phyloP scores from a whole-genome alignment of 345 rosid species.

The Eucalyptus curtisii region DNA sequence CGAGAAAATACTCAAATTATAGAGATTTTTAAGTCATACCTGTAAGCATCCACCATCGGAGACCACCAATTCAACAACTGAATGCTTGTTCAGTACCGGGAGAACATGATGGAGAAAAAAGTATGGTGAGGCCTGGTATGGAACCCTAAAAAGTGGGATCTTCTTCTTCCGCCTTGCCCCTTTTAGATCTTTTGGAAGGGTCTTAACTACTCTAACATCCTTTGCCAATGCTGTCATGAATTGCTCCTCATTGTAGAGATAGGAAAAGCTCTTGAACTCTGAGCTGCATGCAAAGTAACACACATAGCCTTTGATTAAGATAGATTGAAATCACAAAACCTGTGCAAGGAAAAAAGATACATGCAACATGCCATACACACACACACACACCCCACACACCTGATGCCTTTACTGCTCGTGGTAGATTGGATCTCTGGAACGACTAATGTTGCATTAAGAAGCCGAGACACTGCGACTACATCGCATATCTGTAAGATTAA shows the following conservation, averaged over 20 bases:
- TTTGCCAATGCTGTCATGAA: constrained; percentile 66
- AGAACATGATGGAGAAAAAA: constrained; percentile 82
- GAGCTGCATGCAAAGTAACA: constrained; percentile 41
- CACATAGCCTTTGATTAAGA: background rate
- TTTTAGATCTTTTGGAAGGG: constrained; percentile 92
- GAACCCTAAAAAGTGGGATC: constrained; percentile 79
- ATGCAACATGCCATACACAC: background rate
- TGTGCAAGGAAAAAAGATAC: background rate
- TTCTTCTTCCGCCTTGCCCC: constrained; percentile 75
- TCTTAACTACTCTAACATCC: constrained; percentile 70
- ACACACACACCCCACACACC: constrained; percentile 19
- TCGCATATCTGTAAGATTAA: constrained; percentile 50
- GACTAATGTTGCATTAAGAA: constrained; percentile 89
- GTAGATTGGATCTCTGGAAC: constrained; percentile 97
- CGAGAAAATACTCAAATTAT: background rate
- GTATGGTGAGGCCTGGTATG: constrained; percentile 71
- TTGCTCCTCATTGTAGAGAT: constrained; percentile 81
- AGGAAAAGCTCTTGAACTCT: constrained; percentile 94
- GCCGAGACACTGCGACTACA: constrained; percentile 72
- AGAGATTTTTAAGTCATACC: constrained; percentile 17
- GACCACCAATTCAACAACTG: constrained; percentile 84
- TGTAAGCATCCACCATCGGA: constrained; percentile 91
- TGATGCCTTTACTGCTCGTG: constrained; percentile 97
- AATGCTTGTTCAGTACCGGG: constrained; percentile 74
- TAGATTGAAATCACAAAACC: background rate